phyloP scores from a whole-genome alignment of 2,329 filamentous ascomycete species.

The Aschersonia sp. region DNA sequence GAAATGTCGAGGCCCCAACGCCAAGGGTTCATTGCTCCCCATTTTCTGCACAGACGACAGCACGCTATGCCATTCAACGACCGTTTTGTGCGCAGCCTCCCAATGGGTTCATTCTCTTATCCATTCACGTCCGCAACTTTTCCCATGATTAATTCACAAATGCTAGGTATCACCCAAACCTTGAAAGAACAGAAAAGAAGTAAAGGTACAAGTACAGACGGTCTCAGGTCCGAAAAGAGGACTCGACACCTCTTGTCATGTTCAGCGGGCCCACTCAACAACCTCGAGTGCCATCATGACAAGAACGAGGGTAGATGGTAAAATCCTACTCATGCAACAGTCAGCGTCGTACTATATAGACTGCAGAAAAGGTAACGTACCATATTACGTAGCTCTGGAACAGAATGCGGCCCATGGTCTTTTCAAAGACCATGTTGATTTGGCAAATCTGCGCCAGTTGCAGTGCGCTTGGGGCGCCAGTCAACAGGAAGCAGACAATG shows the following conservation, averaged over 20 bases:
- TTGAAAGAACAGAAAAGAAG: background rate
- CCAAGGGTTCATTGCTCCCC: background rate
- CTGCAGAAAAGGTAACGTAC: slow-evolving; percentile 31
- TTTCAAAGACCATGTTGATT: slow-evolving; percentile 92
- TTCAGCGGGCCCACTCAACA: slow-evolving; percentile 61
- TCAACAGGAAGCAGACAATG: slow-evolving; percentile 92
- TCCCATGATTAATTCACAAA: too few species aligned
- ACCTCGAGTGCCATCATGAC: slow-evolving; percentile 89
- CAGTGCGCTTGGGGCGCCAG: slow-evolving; percentile 81
- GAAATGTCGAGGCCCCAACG: background rate
- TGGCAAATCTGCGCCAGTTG: slow-evolving; percentile 97
- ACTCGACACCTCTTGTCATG: too few species aligned
- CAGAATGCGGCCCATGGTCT: slow-evolving; percentile 80
- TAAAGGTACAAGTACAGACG: background rate
- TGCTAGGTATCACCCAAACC: too few species aligned
- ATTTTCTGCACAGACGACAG: background rate
- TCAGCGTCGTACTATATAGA: slow-evolving; percentile 2
- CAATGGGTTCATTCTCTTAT: too few species aligned
- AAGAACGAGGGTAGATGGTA: slow-evolving; percentile 80
- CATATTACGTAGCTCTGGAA: slow-evolving; percentile 86
- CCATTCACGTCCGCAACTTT: too few species aligned
- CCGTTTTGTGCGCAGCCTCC: too few species aligned
- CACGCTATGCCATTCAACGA: background rate
- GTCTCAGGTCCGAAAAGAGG: too few species aligned
- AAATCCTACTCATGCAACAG: slow-evolving; percentile 47